Conservation (phyloP, 257 asterid genomes). For the Solanum virginianum region DNA sequence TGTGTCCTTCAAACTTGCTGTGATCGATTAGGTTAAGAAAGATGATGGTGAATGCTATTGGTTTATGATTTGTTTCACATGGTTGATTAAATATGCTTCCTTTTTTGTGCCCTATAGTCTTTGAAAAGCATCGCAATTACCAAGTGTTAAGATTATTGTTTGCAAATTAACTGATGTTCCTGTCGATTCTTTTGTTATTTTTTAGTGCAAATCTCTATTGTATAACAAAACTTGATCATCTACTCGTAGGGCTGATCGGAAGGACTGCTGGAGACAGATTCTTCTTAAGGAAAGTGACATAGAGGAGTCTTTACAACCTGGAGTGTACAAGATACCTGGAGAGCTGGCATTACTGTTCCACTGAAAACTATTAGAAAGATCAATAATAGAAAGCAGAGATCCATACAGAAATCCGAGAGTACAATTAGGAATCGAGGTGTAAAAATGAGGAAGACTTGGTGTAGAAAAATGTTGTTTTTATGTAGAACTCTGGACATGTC, state of each 20-base stretch:
- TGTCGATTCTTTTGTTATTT: background rate
- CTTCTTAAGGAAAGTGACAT: constrained; percentile 6
- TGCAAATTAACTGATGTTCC: background rate
- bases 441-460: constrained; percentile 1
- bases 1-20: constrained; percentile 33
- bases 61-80: constrained; percentile 42
- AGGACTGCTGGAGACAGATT: constrained; percentile 19
- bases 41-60: constrained; percentile 49
- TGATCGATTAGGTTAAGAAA: constrained; percentile 42
- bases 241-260: background rate
- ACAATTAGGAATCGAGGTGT: constrained; percentile 1
- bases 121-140: background rate
- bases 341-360: constrained; percentile 60
- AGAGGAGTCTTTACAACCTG: constrained; percentile 9
- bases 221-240: background rate
- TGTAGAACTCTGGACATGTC: background rate
- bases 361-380: constrained; percentile 35
- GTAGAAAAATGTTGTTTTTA: background rate
- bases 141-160: background rate
- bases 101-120: background rate
- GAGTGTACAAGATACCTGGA: constrained; percentile 21
- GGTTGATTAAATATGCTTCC: background rate
- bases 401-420: constrained; percentile 2
- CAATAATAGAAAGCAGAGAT: constrained; percentile 28
- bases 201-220: background rate